A percentile compares a stretch with the other conserved stretches of the same genome.
These are phyloP conservation scores for Ogataea ramenticola DNA, from an alignment of 805 yeast genomes.

Conservation along the genomic window DNA sequence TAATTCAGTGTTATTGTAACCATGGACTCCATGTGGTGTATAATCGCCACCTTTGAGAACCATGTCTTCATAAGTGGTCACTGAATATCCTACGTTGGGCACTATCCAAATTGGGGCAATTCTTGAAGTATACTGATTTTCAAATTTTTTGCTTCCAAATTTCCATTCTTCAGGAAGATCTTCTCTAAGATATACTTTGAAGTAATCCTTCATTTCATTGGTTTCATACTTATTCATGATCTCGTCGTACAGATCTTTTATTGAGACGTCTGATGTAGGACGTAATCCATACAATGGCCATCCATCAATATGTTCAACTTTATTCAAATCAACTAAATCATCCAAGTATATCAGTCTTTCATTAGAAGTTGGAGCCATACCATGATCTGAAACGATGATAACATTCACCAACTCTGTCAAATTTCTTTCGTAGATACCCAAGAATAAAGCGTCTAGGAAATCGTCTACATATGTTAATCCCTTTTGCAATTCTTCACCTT, in stretches of 20 bases:
- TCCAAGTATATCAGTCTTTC: slow-evolving; percentile 65
- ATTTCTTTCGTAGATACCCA: slow-evolving; percentile 46
- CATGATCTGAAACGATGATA: slow-evolving; percentile 82
- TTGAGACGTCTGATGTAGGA: slow-evolving; percentile 35
- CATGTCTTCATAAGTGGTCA: slow-evolving; percentile 56
- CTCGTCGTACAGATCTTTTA: slow-evolving; percentile 40
- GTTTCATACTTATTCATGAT: slow-evolving; percentile 26
- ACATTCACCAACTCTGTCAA: slow-evolving; percentile 62
- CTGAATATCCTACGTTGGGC: slow-evolving; percentile 74
- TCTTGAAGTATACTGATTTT: slow-evolving; percentile 42
- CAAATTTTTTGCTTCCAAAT: slow-evolving; percentile 42
- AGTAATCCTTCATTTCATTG: slow-evolving; percentile 26
- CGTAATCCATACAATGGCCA: slow-evolving; percentile 83
- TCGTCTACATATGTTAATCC: slow-evolving; percentile 61
- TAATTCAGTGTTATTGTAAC: slow-evolving; percentile 70
- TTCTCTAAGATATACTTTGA: slow-evolving; percentile 43
- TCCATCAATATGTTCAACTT: slow-evolving; percentile 63
- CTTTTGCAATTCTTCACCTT: slow-evolving; percentile 47
- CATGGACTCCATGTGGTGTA: slow-evolving; percentile 74
- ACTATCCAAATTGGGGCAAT: slow-evolving; percentile 83
- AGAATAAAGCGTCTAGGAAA: slow-evolving; percentile 43
- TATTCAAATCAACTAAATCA: slow-evolving; percentile 50
- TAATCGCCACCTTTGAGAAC: slow-evolving; percentile 40
- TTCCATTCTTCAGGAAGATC: slow-evolving; percentile 48
- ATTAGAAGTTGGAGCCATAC: slow-evolving; percentile 83